Evolutionary conservation across 148 eudicot genomes (phyloP).

Genomic region (Dysphania ambrosioides): DNA sequence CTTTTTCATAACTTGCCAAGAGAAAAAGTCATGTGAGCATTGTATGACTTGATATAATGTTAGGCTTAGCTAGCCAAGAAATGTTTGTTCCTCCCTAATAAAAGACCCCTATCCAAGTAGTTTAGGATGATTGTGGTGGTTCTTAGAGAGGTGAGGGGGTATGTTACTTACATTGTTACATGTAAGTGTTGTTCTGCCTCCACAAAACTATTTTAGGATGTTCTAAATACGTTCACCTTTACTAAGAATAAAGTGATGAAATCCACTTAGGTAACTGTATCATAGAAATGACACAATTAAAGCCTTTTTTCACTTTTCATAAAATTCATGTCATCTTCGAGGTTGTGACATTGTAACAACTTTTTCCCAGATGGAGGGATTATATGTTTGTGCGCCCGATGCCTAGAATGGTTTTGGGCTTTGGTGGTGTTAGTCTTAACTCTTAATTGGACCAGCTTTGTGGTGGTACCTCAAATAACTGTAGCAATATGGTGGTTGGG

Average conservation of each 20-base stretch:
- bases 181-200: background rate
- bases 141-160: background rate
- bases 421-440: no score
- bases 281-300: background rate
- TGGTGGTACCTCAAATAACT: background rate
- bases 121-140: background rate
- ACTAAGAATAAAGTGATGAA: background rate
- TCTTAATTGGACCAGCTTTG: background rate
- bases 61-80: background rate
- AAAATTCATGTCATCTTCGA: background rate
- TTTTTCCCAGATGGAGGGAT: background rate
- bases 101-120: background rate
- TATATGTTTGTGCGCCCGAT: background rate
- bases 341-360: background rate
- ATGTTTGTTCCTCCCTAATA: background rate
- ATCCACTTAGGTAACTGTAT: background rate
- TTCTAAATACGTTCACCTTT: background rate
- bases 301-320: no score
- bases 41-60: background rate
- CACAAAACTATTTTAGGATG: background rate
- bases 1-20: background rate
- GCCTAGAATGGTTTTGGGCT: background rate
- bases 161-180: no score
- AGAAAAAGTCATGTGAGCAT: background rate
- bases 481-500: background rate